A percentile compares a stretch with the other conserved stretches of the same genome.
phyloP scores from a whole-genome alignment of 768 basidiomycete genomes.

The button mushroom (Agaricus bisporus) region DNA sequence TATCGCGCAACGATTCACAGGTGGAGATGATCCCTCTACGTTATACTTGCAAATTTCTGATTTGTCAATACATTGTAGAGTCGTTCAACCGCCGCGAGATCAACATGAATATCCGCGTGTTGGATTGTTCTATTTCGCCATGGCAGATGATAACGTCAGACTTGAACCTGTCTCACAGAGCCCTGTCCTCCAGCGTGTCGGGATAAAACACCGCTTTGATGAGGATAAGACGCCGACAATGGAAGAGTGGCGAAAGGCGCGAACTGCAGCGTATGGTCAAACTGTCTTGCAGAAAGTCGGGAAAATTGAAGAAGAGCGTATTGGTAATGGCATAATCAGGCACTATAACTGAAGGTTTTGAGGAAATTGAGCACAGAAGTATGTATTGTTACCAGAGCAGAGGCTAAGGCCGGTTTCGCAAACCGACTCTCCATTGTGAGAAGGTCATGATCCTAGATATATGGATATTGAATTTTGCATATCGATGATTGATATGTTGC shows the following conservation, averaged over 20 bases:
- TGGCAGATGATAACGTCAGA: slow-evolving; percentile 43
- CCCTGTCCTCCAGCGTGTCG: slow-evolving; percentile 40
- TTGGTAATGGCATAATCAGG: slow-evolving; percentile 49
- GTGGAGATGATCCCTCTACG: slow-evolving; percentile 5
- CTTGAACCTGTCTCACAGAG: slow-evolving; percentile 41
- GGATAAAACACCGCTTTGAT: slow-evolving; percentile 30
- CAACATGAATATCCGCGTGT: slow-evolving; percentile 45
- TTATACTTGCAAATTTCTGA: background rate
- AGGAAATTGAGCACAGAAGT: too few relatives aligned
- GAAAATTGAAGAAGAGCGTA: slow-evolving; percentile 51
- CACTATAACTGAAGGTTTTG: slow-evolving; percentile 28
- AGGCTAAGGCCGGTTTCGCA: too few relatives aligned
- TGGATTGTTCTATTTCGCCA: slow-evolving; percentile 54
- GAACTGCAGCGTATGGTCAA: slow-evolving; percentile 48
- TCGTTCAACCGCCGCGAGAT: slow-evolving; percentile 54
- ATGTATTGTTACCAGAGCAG: too few relatives aligned
- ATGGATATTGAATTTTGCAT: too few relatives aligned
- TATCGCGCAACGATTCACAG: slow-evolving; percentile 55
- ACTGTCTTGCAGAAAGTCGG: slow-evolving; percentile 32
- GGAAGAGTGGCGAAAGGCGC: slow-evolving; percentile 45
- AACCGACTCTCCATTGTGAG: too few relatives aligned
- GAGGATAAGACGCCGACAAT: slow-evolving; percentile 42
- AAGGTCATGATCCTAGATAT: too few relatives aligned
- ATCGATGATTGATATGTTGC: too few relatives aligned
- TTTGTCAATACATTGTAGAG: slow-evolving; percentile 22